phyloP scores from a whole-genome alignment of 139 green algal genomes.

The Chlamydomonas asymmetrica region DNA sequence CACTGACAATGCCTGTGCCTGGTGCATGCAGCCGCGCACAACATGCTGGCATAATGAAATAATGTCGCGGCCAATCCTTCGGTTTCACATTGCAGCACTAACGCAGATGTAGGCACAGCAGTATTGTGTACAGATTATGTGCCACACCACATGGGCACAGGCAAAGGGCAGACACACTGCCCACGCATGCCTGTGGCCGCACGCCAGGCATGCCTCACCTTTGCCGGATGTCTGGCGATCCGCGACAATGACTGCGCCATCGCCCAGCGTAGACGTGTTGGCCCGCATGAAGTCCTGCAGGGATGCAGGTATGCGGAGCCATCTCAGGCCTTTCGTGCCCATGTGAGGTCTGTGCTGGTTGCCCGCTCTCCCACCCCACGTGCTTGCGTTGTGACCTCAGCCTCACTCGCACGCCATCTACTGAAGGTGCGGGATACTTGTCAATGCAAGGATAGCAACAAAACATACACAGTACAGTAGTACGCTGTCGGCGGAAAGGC shows the following conservation, averaged over 20 bases:
- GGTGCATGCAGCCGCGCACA: too few relatives aligned
- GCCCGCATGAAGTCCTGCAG: conserved; percentile 66
- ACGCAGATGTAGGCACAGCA: not conserved
- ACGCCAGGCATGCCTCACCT: conserved; percentile 30
- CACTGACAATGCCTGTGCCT: too few relatives aligned
- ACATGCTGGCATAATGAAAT: not conserved
- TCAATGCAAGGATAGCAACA: too few relatives aligned
- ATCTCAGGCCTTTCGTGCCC: conserved; percentile 45
- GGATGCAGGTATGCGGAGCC: conserved; percentile 55
- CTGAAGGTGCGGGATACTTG: too few relatives aligned
- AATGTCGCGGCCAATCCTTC: not conserved
- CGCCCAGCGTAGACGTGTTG: conserved; percentile 41
- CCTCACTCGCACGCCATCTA: too few relatives aligned
- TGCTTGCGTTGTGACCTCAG: too few relatives aligned
- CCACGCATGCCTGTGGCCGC: not conserved
- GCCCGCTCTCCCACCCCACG: too few relatives aligned
- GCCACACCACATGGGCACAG: not conserved
- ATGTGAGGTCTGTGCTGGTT: not conserved
- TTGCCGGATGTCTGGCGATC: conserved; percentile 74
- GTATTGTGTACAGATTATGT: not conserved
- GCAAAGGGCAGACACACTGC: not conserved
- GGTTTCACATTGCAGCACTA: not conserved
- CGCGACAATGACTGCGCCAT: conserved; percentile 68
- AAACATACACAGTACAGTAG: too few relatives aligned
- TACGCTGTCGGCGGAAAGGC: too few relatives aligned